Evolutionary conservation across 2,329 filamentous ascomycete species (phyloP).

Genomic region (Claviceps digitariae): DNA sequence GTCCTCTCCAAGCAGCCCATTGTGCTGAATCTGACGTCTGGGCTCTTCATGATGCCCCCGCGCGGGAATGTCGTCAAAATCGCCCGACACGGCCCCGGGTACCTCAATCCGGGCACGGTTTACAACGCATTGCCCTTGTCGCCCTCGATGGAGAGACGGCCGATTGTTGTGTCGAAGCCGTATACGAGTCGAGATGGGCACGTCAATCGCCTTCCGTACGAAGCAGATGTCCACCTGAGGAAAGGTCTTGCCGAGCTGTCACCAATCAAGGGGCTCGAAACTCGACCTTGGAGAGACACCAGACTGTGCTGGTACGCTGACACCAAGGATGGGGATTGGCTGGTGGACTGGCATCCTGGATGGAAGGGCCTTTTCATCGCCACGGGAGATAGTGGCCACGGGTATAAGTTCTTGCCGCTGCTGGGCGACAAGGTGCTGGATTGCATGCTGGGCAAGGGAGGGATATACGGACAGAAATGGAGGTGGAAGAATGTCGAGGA

Average conservation of each 20-base stretch:
- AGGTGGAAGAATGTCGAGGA: slow-evolving; percentile 46
- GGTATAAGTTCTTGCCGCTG: slow-evolving; percentile 56
- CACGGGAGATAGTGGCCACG: slow-evolving; percentile 51
- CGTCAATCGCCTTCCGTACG: slow-evolving; percentile 36
- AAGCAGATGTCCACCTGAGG: slow-evolving; percentile 49
- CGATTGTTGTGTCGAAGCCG: slow-evolving; percentile 23
- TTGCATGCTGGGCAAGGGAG: slow-evolving; percentile 32
- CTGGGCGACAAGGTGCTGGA: slow-evolving; percentile 49
- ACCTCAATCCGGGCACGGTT: slow-evolving; percentile 37
- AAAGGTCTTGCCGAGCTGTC: slow-evolving; percentile 46
- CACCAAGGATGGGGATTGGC: slow-evolving; percentile 57
- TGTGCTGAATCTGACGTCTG: slow-evolving; percentile 55
- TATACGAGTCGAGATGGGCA: slow-evolving; percentile 25
- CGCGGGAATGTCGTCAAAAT: slow-evolving; percentile 49
- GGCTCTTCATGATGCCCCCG: slow-evolving; percentile 65
- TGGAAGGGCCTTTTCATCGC: slow-evolving; percentile 46
- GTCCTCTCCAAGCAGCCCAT: slow-evolving; percentile 54
- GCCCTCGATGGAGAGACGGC: slow-evolving; percentile 12
- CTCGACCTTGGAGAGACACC: slow-evolving; percentile 46
- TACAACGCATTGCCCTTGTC: slow-evolving; percentile 20
- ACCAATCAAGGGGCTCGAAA: slow-evolving; percentile 39
- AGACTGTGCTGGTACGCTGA: slow-evolving; percentile 67
- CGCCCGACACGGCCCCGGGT: slow-evolving; percentile 56
- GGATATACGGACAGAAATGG: slow-evolving; percentile 44
- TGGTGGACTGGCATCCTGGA: slow-evolving; percentile 54